A percentile compares a stretch with the other conserved stretches of the same genome.
Conservation (phyloP, 768 basidiomycete genomes). For the Termitomyces sp. region DNA sequence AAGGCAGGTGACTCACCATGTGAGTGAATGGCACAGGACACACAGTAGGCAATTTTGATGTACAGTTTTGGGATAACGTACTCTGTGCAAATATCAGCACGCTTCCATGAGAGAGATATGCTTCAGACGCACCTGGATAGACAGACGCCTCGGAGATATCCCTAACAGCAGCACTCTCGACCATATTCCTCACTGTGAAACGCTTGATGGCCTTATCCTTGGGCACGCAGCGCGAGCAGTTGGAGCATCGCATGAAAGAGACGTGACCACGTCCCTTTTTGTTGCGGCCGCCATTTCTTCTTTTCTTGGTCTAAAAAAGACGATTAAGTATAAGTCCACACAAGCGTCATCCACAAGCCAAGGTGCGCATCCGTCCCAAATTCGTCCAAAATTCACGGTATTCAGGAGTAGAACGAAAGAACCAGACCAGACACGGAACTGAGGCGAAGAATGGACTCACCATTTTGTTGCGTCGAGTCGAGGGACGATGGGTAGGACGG, state of each 20-base stretch:
- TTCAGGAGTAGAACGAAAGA: slow-evolving; percentile 8
- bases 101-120: neutral
- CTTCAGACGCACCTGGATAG: slow-evolving; percentile 69
- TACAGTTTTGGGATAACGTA: slow-evolving; percentile 96
- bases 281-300: slow-evolving; percentile 99
- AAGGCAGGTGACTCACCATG: slow-evolving; percentile 62
- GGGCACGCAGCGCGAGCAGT: slow-evolving; percentile 96
- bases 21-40: slow-evolving; percentile 98
- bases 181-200: slow-evolving; percentile 99
- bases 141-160: slow-evolving; percentile 97
- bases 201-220: slow-evolving; percentile 99
- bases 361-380: slow-evolving; percentile 34
- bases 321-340: slow-evolving; percentile 10
- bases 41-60: slow-evolving; percentile 98
- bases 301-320: slow-evolving; percentile 84
- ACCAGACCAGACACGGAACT: neutral
- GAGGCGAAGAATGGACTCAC: slow-evolving; percentile 26
- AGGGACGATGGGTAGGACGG: slow-evolving; percentile 33
- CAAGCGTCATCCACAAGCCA: slow-evolving; percentile 31
- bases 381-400: slow-evolving; percentile 17
- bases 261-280: slow-evolving; percentile 99
- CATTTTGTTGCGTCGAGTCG: slow-evolving; percentile 38
- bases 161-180: slow-evolving; percentile 96
- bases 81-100: slow-evolving; percentile 46
- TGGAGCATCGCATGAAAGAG: slow-evolving; percentile 93